Evolutionary conservation across 495 filamentous ascomycete species (phyloP).

Genomic region (Collariella sp.): DNA sequence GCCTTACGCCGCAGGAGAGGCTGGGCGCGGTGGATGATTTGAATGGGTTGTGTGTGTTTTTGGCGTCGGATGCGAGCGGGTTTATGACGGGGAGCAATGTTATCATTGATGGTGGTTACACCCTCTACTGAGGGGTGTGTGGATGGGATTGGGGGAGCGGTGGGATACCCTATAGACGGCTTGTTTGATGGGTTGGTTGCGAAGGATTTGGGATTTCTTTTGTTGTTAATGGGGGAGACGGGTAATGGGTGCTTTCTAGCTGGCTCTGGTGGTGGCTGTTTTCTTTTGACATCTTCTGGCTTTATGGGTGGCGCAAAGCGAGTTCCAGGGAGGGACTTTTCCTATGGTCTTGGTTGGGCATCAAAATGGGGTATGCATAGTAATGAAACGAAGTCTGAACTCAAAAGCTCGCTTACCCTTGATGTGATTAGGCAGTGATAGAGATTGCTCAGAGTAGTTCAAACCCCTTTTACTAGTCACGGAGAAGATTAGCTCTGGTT

Average conservation of each 20-base stretch:
- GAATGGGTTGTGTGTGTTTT: conserved; percentile 68
- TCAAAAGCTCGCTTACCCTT: too few relatives aligned
- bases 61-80: conserved; percentile 61
- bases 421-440: too few relatives aligned
- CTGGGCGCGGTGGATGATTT: conserved; percentile 69
- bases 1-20: conserved; percentile 61
- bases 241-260: background rate
- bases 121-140: conserved; percentile 29
- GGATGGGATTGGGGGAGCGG: background rate
- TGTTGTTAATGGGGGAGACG: background rate
- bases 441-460: too few relatives aligned
- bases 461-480: too few relatives aligned
- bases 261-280: background rate
- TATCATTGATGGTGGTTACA: conserved; percentile 59
- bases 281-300: background rate
- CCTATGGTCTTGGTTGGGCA: background rate
- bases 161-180: conserved; percentile 16
- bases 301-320: background rate
- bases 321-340: background rate
- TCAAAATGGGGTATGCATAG: background rate
- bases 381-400: background rate
- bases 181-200: background rate
- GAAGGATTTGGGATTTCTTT: background rate
- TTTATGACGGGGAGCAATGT: conserved; percentile 79
- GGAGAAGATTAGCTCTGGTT: too few relatives aligned